A percentile compares a stretch with the other conserved stretches of the same genome.
Conservation (phyloP, 768 basidiomycete species). For the Rhodotorula kratochvilovae region DNA sequence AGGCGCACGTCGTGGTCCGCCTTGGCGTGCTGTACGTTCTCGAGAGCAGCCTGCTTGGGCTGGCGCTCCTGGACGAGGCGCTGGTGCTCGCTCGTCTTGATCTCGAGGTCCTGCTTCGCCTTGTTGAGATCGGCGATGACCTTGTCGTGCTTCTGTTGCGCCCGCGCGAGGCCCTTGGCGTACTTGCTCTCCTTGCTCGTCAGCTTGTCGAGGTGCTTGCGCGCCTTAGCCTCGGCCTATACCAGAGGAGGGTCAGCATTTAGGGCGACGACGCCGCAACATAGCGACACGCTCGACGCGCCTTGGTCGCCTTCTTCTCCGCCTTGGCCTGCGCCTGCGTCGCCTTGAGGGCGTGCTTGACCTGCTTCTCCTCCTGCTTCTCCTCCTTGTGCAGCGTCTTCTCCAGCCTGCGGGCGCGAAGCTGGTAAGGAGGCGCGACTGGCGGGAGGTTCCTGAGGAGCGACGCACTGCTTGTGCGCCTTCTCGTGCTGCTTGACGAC, state of each 20-base stretch:
- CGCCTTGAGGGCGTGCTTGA: conserved; percentile 15
- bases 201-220: conserved; percentile 25
- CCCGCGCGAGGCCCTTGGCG: conserved; percentile 5
- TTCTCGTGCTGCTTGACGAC: conserved; percentile 27
- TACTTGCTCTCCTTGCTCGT: conserved; percentile 25
- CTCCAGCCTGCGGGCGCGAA: conserved; percentile 16
- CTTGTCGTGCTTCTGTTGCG: conserved; percentile 31
- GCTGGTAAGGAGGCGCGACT: too few relatives aligned
- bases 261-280: background rate
- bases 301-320: conserved; percentile 30
- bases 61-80: conserved; percentile 7
- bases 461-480: conserved; percentile 28
- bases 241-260: too few relatives aligned
- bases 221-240: conserved; percentile 26
- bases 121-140: conserved; percentile 20
- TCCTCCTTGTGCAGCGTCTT: conserved; percentile 32
- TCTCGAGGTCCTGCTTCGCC: conserved; percentile 22
- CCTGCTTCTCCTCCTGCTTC: conserved; percentile 24
- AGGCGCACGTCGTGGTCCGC: conserved; percentile 26
- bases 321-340: conserved; percentile 12
- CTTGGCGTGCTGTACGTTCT: background rate
- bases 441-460: too few relatives aligned
- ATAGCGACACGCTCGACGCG: background rate
- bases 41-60: conserved; percentile 5
- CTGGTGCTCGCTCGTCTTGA: conserved; percentile 11